Conservation (phyloP, 805 yeast genomes). For the Pachysolen tannophilus region DNA sequence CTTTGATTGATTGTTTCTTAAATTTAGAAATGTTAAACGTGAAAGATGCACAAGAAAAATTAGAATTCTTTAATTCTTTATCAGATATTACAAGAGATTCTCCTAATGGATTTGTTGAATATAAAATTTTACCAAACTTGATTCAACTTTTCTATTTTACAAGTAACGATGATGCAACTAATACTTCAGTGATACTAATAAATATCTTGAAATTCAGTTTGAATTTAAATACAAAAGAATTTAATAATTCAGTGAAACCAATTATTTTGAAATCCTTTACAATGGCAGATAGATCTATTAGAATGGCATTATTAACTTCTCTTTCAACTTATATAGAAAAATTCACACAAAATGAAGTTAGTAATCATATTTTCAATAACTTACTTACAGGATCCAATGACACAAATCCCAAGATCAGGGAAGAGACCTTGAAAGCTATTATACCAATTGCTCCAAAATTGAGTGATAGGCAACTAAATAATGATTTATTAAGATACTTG, state of each 20-base stretch:
- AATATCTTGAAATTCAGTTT: conserved; percentile 30
- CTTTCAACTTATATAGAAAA: conserved; percentile 46
- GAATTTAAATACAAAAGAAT: conserved; percentile 23
- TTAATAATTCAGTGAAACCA: conserved; percentile 43
- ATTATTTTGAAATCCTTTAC: conserved; percentile 55
- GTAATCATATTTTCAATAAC: conserved; percentile 58
- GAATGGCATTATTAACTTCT: conserved; percentile 61
- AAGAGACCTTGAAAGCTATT: conserved; percentile 65
- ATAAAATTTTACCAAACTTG: conserved; percentile 66
- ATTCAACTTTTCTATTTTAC: conserved; percentile 30
- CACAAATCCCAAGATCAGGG: conserved; percentile 71
- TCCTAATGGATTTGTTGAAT: conserved; percentile 48
- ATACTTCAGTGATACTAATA: conserved; percentile 26
- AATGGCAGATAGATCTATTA: conserved; percentile 66
- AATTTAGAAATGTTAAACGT: conserved; percentile 50
- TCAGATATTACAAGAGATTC: conserved; percentile 25
- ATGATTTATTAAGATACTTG: conserved; percentile 69
- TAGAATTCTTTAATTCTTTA: conserved; percentile 31
- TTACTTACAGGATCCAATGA: conserved; percentile 81
- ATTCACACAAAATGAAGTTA: conserved; percentile 53
- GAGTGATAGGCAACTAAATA: conserved; percentile 74
- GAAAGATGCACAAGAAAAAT: conserved; percentile 44
- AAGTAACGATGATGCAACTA: conserved; percentile 13
- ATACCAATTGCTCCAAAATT: conserved; percentile 52
- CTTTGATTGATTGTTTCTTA: conserved; percentile 43